Percentiles rank a stretch among this genome's conserved stretches.
Evolutionary conservation across 2,329 filamentous ascomycete genomes (phyloP).

Genomic region (Cercospora sp.): DNA sequence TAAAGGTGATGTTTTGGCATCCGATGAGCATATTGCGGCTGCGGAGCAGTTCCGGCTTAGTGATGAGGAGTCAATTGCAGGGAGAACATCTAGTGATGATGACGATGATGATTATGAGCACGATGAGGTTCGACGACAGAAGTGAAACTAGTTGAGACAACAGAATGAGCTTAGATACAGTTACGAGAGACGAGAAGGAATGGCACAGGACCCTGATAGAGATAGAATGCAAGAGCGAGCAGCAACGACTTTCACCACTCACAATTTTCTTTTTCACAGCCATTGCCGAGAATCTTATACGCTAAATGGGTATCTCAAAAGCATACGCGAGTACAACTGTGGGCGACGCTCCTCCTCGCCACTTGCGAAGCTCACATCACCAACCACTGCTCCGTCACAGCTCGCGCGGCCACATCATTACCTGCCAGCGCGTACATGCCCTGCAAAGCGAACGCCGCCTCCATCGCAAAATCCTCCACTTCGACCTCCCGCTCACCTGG

Average conservation of each 20-base stretch:
- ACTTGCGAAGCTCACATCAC: conserved; percentile 40
- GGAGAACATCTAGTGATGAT: conserved; percentile 5
- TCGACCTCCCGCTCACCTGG: conserved; percentile 28
- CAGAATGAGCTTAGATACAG: background rate
- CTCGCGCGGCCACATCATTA: conserved; percentile 61
- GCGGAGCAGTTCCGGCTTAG: conserved; percentile 2
- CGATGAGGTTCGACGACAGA: background rate
- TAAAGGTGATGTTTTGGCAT: background rate
- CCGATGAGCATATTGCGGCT: background rate
- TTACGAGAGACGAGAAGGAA: background rate
- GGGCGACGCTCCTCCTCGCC: background rate
- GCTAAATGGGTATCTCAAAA: conserved; percentile 12
- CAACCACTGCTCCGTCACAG: conserved; percentile 60
- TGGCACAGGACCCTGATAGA: background rate
- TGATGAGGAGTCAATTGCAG: conserved; percentile 10
- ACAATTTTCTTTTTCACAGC: too few relatives aligned
- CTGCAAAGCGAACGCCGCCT: conserved; percentile 75
- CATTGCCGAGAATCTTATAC: background rate
- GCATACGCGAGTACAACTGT: background rate
- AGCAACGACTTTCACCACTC: background rate
- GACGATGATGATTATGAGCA: conserved; percentile 1
- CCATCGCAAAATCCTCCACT: conserved; percentile 62
- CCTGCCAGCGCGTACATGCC: conserved; percentile 66
- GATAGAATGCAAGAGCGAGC: background rate
- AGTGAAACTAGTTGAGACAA: background rate